These are phyloP conservation scores for Thelonectria blattea DNA, from an alignment of 2,329 filamentous ascomycete species.

Conservation along the genomic window DNA sequence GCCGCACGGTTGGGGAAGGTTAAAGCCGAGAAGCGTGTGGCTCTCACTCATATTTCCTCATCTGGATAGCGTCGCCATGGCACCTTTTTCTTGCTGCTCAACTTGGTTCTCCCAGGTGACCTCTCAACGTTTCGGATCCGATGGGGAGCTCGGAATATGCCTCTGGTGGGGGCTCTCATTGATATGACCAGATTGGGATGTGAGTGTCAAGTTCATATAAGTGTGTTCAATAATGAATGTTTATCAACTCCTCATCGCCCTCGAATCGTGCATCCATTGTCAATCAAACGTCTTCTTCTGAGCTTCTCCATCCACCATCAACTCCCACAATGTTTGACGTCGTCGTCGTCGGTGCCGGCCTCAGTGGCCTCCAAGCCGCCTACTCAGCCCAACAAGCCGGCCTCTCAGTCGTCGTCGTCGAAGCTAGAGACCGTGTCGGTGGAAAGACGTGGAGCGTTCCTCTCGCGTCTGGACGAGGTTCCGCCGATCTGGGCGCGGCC, in stretches of 20 bases:
- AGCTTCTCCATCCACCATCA: background rate
- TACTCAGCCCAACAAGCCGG: slow-evolving; percentile 43
- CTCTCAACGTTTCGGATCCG: background rate
- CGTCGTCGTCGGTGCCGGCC: slow-evolving; percentile 54
- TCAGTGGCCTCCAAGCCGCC: slow-evolving; percentile 48
- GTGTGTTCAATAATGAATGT: background rate
- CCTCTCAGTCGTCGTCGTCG: slow-evolving; percentile 51
- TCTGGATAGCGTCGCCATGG: background rate
- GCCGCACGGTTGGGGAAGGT: background rate
- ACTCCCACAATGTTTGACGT: slow-evolving; percentile 34
- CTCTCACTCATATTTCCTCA: slow-evolving; percentile 5
- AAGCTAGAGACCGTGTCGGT: slow-evolving; percentile 56
- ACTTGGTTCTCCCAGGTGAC: background rate
- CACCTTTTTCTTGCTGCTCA: background rate
- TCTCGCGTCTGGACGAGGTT: slow-evolving; percentile 41
- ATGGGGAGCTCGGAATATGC: background rate
- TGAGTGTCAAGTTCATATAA: no score
- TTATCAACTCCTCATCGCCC: background rate
- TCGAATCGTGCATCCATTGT: background rate
- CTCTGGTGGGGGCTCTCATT: background rate
- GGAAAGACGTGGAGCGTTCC: slow-evolving; percentile 56
- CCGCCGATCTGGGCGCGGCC: slow-evolving; percentile 60
- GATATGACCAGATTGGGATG: background rate
- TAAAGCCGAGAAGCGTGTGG: background rate
- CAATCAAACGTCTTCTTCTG: background rate